Base-by-base conservation (phyloP, 257 asterid genomes). In the Galeopsis tetrahit region DNA sequence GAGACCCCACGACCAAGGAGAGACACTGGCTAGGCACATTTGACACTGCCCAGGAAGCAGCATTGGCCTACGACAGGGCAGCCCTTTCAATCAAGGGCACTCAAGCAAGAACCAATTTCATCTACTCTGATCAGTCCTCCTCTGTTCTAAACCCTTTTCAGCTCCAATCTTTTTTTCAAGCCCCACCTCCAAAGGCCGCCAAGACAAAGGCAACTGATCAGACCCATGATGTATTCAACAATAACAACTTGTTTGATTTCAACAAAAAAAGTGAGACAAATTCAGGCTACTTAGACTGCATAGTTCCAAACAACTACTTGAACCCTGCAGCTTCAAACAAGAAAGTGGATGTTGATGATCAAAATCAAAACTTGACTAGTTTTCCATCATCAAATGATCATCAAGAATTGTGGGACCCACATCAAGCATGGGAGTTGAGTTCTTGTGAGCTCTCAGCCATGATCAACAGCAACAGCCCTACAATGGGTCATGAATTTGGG, bases 11-110 rank as follows among this genome's bases (percentile, higher is more conserved):
- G 3, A 94, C 98, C 10, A 94, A 91, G 80, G 99, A 94, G 67
- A 73, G 98, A 33, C 98, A 94, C 64, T 94, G 99, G 98, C 89
- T 94, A 1, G 99, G 98, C 0, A 94, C 99, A 0, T 94, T 89
- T 66, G 99, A 94, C 73, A 89, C 99, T 28, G 97, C 99, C 32
- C 98, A 94, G 64, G 99, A 94, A 73, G 99, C 99, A 0, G 99
- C 99, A 56, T 78, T 94, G 74, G 99, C 99, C 34, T 94, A 94
- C 73, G 99, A 94, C 33, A 82, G 95, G 66, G 99, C 99, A 7
- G 98, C 99, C 21, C 93, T 94, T 4, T 85, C 95, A 35, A 91
- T 94, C 84, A 94, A 89, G 57, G 97, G 97, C 68, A 80, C 87
- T 6, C 97, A 88, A 79, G 96, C 99, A 52, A 82, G 90, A 51